Conservation (phyloP, 1,139 yeast species). For the Saccharomyces pastorianus region DNA sequence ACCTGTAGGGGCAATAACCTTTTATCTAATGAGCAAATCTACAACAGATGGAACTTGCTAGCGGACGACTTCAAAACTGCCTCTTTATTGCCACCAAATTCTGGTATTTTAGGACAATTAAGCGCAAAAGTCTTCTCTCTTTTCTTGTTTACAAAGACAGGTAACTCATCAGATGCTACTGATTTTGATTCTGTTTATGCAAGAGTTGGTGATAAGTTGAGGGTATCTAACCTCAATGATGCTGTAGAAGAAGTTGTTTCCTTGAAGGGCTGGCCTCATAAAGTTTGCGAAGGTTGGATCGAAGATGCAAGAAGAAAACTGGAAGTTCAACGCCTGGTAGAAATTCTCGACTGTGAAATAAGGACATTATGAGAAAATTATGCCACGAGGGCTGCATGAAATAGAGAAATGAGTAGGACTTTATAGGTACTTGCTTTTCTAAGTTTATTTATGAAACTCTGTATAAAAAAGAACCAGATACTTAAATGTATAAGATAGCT, state of each 20-base stretch:
- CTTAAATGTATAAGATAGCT: background rate
- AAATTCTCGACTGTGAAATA: conserved; percentile 36
- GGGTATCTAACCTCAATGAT: conserved; percentile 68
- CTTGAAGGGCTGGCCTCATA: conserved; percentile 90
- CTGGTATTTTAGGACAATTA: conserved; percentile 88
- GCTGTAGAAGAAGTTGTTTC: conserved; percentile 91
- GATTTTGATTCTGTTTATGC: conserved; percentile 87
- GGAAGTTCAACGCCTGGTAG: conserved; percentile 75
- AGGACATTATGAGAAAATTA: conserved; percentile 26
- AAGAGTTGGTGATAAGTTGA: conserved; percentile 69
- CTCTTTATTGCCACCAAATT: conserved; percentile 83
- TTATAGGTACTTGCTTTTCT: background rate
- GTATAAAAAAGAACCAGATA: conserved; percentile 1
- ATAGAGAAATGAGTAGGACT: background rate
- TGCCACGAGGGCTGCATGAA: background rate
- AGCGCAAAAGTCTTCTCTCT: conserved; percentile 71
- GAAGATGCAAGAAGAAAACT: conserved; percentile 79
- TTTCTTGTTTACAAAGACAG: conserved; percentile 57
- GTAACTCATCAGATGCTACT: conserved; percentile 69
- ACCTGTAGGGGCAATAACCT: conserved; percentile 15
- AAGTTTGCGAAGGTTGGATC: conserved; percentile 87
- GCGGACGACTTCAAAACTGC: conserved; percentile 86
- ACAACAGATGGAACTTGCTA: conserved; percentile 63
- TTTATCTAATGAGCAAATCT: conserved; percentile 54
- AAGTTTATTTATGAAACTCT: too few relatives aligned